These are phyloP conservation scores for Dendrostoma leiphaemia DNA, from an alignment of 2,329 filamentous ascomycete genomes.

Conservation along the genomic window DNA sequence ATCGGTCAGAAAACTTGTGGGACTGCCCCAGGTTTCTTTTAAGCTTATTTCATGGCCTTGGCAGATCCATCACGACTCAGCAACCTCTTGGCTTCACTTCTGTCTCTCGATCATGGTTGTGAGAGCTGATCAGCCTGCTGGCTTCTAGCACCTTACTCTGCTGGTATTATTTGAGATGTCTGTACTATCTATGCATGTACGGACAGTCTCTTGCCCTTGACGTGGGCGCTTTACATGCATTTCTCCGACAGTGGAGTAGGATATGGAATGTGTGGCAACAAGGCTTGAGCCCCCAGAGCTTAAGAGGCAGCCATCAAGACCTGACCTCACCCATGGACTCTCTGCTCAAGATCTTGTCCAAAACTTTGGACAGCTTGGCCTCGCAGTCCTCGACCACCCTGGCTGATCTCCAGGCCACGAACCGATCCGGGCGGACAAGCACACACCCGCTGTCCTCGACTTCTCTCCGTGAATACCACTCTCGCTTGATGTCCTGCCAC, in stretches of 20 bases:
- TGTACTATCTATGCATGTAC: too few relatives aligned
- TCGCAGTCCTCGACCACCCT: conserved; percentile 8
- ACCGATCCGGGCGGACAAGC: conserved; percentile 49
- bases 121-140: too few relatives aligned
- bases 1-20: background rate
- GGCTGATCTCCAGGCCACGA: conserved; percentile 44
- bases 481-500: conserved; percentile 51
- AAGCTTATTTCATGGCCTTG: background rate
- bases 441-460: conserved; percentile 51
- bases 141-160: too few relatives aligned
- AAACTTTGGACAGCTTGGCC: conserved; percentile 16
- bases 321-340: too few relatives aligned
- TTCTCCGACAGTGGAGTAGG: too few relatives aligned
- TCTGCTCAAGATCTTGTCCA: conserved; percentile 14
- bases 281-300: too few relatives aligned
- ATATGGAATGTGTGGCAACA: too few relatives aligned
- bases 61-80: background rate
- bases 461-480: conserved; percentile 46
- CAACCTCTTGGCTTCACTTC: background rate
- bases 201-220: too few relatives aligned
- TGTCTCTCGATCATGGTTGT: background rate
- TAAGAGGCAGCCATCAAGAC: too few relatives aligned
- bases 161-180: too few relatives aligned
- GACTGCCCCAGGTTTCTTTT: background rate
- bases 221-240: too few relatives aligned